Conservation (phyloP, 495 filamentous ascomycete species). For the Podospora didyma region DNA sequence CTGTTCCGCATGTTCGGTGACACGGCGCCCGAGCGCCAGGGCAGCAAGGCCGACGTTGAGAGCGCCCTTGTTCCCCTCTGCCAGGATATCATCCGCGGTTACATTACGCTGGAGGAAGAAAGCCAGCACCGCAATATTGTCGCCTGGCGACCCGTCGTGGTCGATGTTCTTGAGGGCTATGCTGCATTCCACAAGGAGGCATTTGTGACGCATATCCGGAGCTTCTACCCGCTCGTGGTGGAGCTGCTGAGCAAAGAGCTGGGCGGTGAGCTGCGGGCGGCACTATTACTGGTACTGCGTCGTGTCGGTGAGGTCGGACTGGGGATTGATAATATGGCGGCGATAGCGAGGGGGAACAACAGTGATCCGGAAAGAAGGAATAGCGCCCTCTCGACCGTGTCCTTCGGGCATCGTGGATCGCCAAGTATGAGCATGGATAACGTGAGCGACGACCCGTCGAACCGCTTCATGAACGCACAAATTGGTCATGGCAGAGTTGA, state of each 20-base stretch:
- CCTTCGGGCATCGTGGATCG: constrained; percentile 11
- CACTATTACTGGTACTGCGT: constrained; percentile 69
- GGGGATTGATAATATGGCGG: constrained; percentile 53
- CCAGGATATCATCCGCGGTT: constrained; percentile 83
- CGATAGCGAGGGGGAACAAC: constrained; percentile 5
- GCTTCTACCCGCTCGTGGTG: constrained; percentile 81
- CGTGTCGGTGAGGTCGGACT: constrained; percentile 79
- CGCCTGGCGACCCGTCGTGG: constrained; percentile 94
- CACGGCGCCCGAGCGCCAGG: constrained; percentile 72
- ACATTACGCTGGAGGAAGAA: constrained; percentile 82
- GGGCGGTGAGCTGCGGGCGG: constrained; percentile 68
- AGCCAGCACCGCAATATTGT: constrained; percentile 93
- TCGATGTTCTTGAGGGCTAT: constrained; percentile 96
- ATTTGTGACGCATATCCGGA: constrained; percentile 72
- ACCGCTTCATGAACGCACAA: constrained; percentile 19
- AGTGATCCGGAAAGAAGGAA: constrained; percentile 24
- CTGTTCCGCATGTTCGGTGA: constrained; percentile 96
- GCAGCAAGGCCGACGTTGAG: constrained; percentile 76
- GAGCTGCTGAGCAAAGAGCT: constrained; percentile 82
- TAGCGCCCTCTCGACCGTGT: constrained; percentile 23
- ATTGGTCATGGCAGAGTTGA: not conserved
- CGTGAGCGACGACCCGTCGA: constrained; percentile 24
- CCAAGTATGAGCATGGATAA: constrained; percentile 17
- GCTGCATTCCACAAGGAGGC: constrained; percentile 79
- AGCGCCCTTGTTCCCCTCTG: constrained; percentile 89